Base-by-base conservation (phyloP, 495 filamentous ascomycete genomes). In the Tricharina praecox region DNA sequence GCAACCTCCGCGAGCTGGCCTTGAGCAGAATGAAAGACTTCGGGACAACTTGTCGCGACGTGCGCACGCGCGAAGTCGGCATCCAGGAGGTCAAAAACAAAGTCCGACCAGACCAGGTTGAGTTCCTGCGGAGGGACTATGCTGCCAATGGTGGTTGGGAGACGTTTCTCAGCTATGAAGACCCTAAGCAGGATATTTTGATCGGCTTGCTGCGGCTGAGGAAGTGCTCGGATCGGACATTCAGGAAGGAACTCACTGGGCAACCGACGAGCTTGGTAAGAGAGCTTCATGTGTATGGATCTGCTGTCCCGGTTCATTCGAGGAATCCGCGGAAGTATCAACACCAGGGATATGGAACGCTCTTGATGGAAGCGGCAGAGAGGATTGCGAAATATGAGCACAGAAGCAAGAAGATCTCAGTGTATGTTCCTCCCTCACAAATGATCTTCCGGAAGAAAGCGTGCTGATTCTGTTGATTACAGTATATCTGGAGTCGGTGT, bases 11-110 rank as follows among this genome's bases (percentile, higher is more conserved):
- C 48, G 90, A 97, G 58, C 70, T 97, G 9, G 86, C 90, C 1
- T 66, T 97, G 53, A 81, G 82, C 23, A 73, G 90, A 20, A 97
- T 97, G 90, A 96, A 95, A 61, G 90, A 97, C 60, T 96, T 97
- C 46, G 90, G 90, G 19, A 97, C 90, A 1, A 85, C 83, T 3
- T 97, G 90, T 62, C 85, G 90, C 48, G 90, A 97, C 56, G 92
- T 97, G n/a, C 81, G 90, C 11, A 96, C 90, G 1, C 78, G 90
- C 39, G 90, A 97, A 67, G 90, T 97, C 45, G 90, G 90, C 40
- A 84, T 97, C 66, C 95, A 96, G 62, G 90, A 97, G 64, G 87
- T 97, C 49, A 96, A 96, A 66, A 76, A 97, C 67, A 95, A 93
- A 69, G 94, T 96, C 53, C 76, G 90, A 5, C 90, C 90, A 0